Base-by-base conservation (phyloP, 2,329 filamentous ascomycete genomes). In the Fusarium gaditjirri region DNA sequence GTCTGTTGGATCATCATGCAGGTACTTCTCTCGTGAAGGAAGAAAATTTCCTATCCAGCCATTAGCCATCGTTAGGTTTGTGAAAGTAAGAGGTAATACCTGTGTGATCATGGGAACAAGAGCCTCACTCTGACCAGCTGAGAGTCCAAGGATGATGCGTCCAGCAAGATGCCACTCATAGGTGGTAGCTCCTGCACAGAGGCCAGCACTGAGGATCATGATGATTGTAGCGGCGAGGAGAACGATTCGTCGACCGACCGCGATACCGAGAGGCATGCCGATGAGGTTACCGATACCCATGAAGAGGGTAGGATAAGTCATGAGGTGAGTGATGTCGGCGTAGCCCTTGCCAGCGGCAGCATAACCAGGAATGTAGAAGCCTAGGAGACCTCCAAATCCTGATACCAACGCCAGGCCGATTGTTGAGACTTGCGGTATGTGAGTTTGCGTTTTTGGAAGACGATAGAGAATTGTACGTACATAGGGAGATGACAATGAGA, bases 241-340 rank as follows among this genome's bases (percentile, higher is more conserved):
- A 19, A 75, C 72, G 43, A 73, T 46, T 61, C 72, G 70, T 33
- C 72, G 72, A 38, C 72, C 72, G 53, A 75, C 43, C 3, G 70
- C 72, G 41, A 75, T 75, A 19, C 66, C 72, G 8, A 75, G 14
- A 6, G 72, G 72, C 72, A 75, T 75, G 19, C 72, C 72, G 2
- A 75, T 73, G 49, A 75, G 64, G 21, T 75, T 75, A 14, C 72
- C 72, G 52, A 75, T 75, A 17, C 72, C 72, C 72, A 67, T 67
- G 25, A 67, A 67, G 3, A 67, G 62, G 6, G 64, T 61, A 11
- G 64, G 64, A 41, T 42, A 67, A 19, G 64, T 67, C 64, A 67
- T 67, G 27, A 67, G 19, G 13, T 67, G 64, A 3, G 64, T 67
- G 16, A 67, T 67, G 7, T 67, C 64, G 12, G 62, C 64, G 25